Evolutionary conservation across 108 stramenopile genomes (phyloP), one percentile per base, ranked within the genome.

Genomic region (Epipyxis sp.): DNA sequence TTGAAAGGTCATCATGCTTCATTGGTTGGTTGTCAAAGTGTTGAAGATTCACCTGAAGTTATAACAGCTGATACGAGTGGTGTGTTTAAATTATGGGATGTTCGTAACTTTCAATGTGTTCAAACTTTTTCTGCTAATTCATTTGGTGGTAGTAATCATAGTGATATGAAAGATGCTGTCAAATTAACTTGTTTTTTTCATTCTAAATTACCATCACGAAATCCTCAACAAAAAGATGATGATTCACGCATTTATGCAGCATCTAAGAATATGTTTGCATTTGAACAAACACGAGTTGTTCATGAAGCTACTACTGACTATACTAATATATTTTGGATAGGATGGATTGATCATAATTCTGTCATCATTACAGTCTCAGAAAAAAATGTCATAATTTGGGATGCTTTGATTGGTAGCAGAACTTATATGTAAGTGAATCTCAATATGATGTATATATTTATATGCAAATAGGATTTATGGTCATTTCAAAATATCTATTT

Each of bases 101-200:
- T 88, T 37, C 86, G 87, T 40, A 86, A 76, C 34, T 86, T 87
- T 30, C 80, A 81, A 58, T 88, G 87, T 79, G 83, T 86, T 59
- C 87, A 88, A 69, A 86, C 87, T 40, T 83, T 88, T 62, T 76
- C 79, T 16, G 78, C 37, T 44, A 42, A 32, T 16, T 42, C 76
- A 39, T 76, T 69, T n/a, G 79, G 44, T 46, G 40, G 0, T 43
- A 29, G 1, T 16, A 40, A 10, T 20, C n/a, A 43, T 68, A 45
- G 29, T 44, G 39, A 29, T 62, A 79, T 69, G 79, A 76, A 59
- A 77, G 78, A 50, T 79, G 40, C 30, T 40, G 72, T 42, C 46
- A 80, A 59, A 50, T 65, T 25, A 77, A 80, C 42, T 74, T 61
- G 0, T 13, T 80, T 59, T 35, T 72, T 27, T 40, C 58, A 27